These are phyloP conservation scores for Neonothopanus nambi DNA, from an alignment of 1,284 basidiomycete genomes.

Conservation along the genomic window DNA sequence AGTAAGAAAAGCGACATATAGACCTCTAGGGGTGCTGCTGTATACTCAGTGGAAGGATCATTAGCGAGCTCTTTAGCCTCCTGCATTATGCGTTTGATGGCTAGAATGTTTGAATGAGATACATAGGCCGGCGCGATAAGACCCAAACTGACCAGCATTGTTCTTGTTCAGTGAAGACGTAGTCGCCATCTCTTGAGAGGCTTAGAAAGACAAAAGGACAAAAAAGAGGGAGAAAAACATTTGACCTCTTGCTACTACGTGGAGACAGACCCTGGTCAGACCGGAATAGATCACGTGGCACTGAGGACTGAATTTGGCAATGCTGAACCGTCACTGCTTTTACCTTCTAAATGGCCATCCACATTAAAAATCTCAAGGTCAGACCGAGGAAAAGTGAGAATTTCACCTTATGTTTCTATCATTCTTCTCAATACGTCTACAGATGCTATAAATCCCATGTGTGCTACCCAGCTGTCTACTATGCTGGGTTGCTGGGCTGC, in stretches of 20 bases:
- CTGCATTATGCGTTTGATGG: conserved; percentile 95
- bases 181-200: conserved; percentile 27
- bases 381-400: conserved; percentile 71
- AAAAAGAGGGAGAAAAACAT: neutral
- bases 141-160: conserved; percentile 63
- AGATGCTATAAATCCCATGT: conserved; percentile 61
- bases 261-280: neutral
- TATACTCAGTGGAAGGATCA: conserved; percentile 82
- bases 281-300: conserved; percentile 5
- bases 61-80: conserved; percentile 87
- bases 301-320: too few relatives aligned
- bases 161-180: conserved; percentile 75
- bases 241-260: neutral
- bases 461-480: conserved; percentile 73
- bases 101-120: conserved; percentile 32
- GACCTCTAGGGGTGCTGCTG: conserved; percentile 87
- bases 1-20: conserved; percentile 21
- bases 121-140: neutral
- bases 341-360: conserved; percentile 44
- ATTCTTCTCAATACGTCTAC: conserved; percentile 8
- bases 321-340: neutral
- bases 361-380: conserved; percentile 80
- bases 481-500: conserved; percentile 96
- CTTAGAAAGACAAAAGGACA: neutral
- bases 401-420: conserved; percentile 1